phyloP scores from a whole-genome alignment of 2,329 filamentous ascomycete species.

The Cladosporium sp. region DNA sequence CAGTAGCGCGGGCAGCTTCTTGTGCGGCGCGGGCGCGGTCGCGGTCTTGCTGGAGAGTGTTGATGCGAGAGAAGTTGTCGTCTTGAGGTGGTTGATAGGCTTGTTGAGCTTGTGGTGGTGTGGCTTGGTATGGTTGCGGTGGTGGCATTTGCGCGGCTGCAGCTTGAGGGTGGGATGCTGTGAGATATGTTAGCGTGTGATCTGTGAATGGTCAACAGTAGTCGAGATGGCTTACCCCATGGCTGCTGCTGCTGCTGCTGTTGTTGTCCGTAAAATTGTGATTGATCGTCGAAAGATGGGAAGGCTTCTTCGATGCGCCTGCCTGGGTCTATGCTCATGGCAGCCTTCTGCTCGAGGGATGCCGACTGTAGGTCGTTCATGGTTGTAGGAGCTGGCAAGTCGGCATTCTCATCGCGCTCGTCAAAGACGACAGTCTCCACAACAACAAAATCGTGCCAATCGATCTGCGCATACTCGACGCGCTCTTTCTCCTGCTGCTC shows the following conservation, averaged over 20 bases:
- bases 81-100: conserved; percentile 21
- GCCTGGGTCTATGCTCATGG: conserved; percentile 75
- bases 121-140: conserved; percentile 13
- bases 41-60: conserved; percentile 34
- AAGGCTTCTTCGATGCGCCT: conserved; percentile 92
- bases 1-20: conserved; percentile 60
- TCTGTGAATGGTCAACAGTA: conserved; percentile 19
- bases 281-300: conserved; percentile 63
- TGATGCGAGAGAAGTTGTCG: conserved; percentile 20
- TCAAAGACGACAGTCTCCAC: conserved; percentile 93
- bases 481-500: conserved; percentile 80
- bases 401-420: conserved; percentile 77
- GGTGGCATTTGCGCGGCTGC: conserved; percentile 15
- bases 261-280: conserved; percentile 33
- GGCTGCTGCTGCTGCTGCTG: conserved; percentile 6
- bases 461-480: conserved; percentile 74
- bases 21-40: conserved; percentile 70
- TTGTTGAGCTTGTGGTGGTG: conserved; percentile 19
- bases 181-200: conserved; percentile 21
- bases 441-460: conserved; percentile 97
- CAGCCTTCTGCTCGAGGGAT: conserved; percentile 90
- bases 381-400: conserved; percentile 82
- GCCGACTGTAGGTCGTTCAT: conserved; percentile 90
- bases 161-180: conserved; percentile 5
- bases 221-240: conserved; percentile 14